These are phyloP conservation scores for Cadophora sp. DNA, from an alignment of 2,329 filamentous ascomycete species.

Conservation along the genomic window DNA sequence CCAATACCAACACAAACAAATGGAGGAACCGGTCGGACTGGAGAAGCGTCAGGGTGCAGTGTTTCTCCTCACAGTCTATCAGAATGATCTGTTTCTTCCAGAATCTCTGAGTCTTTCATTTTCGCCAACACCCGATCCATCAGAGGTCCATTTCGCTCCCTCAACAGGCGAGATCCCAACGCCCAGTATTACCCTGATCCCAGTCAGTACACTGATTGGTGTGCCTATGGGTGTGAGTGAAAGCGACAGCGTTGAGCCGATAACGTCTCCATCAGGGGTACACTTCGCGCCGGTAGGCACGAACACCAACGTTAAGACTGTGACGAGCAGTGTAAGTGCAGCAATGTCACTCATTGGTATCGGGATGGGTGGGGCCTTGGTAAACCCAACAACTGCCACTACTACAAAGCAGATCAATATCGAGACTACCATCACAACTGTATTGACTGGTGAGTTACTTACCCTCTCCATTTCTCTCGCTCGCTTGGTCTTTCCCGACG, in stretches of 20 bases:
- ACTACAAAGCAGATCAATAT: too few relatives aligned
- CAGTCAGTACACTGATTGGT: constrained; percentile 9
- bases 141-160: constrained; percentile 9
- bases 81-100: background rate
- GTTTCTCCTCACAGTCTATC: constrained; percentile 5
- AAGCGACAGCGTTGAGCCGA: background rate
- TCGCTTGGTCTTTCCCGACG: too few relatives aligned
- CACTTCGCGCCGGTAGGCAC: background rate
- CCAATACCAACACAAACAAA: background rate
- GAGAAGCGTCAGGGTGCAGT: background rate
- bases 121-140: background rate
- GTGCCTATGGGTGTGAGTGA: background rate
- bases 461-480: background rate
- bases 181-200: background rate
- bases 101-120: background rate
- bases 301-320: too few relatives aligned
- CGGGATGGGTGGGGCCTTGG: background rate
- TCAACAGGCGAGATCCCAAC: background rate
- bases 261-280: background rate
- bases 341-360: background rate
- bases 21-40: background rate
- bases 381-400: too few relatives aligned
- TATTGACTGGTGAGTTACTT: constrained; percentile 1
- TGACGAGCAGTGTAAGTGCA: background rate
- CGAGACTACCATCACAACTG: background rate